phyloP scores from a whole-genome alignment of 2,329 filamentous ascomycete species.

The Stachybotrys elegans region DNA sequence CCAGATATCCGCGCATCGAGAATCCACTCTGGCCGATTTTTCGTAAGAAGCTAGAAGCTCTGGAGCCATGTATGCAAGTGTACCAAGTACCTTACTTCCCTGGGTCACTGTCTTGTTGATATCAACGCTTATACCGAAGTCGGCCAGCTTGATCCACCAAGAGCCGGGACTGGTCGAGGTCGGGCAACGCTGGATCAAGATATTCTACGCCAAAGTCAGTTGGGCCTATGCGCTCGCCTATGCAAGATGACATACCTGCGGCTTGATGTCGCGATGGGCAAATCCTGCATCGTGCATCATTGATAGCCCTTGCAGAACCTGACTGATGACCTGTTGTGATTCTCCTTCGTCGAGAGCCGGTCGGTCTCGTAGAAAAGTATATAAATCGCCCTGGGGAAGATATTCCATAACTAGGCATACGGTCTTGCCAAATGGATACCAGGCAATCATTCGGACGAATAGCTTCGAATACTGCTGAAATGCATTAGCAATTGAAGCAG shows the following conservation, averaged over 20 bases:
- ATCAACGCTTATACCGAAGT: conserved; percentile 19
- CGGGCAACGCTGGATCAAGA: conserved; percentile 13
- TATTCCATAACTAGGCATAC: conserved; percentile 21
- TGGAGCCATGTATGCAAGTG: conserved; percentile 12
- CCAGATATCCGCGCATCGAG: conserved; percentile 16
- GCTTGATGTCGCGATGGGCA: conserved; percentile 18
- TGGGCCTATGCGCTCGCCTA: background rate
- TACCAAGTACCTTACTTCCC: conserved; percentile 7
- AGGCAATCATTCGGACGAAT: conserved; percentile 18
- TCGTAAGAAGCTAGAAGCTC: conserved; percentile 8
- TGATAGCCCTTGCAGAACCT: conserved; percentile 13
- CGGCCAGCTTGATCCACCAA: conserved; percentile 17
- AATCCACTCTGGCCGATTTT: background rate
- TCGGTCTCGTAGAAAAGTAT: conserved; percentile 8
- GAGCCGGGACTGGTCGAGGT: conserved; percentile 1
- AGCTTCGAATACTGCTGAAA: conserved; percentile 11
- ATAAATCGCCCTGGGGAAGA: conserved; percentile 14
- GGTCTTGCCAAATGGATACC: conserved; percentile 11
- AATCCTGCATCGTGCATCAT: conserved; percentile 16
- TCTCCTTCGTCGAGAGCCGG: conserved; percentile 11
- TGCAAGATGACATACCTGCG: conserved; percentile 6
- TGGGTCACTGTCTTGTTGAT: background rate
- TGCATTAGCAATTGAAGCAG: background rate
- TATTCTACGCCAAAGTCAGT: conserved; percentile 9
- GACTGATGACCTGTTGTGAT: conserved; percentile 10